phyloP scores from a whole-genome alignment of 2,329 filamentous ascomycete genomes.

The Parastagonospora nodorum region DNA sequence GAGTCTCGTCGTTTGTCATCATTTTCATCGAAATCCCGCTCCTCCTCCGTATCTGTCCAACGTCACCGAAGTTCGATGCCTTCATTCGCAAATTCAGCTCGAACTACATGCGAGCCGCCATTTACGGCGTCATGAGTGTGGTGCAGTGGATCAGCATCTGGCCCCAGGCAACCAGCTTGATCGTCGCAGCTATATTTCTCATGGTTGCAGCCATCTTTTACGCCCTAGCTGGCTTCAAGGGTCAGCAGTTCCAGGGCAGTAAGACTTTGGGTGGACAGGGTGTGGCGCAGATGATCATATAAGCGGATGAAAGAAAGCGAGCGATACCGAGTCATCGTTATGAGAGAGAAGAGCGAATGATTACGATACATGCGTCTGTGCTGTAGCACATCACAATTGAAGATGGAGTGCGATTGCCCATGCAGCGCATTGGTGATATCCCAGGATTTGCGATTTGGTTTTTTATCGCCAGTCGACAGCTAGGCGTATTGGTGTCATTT shows the following conservation, averaged over 20 bases:
- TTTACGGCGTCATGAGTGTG: constrained; percentile 80
- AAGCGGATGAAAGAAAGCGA: constrained; percentile 3
- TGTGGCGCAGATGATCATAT: constrained; percentile 96
- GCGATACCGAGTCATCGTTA: neutral
- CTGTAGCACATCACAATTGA: neutral
- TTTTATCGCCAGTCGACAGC: constrained; percentile 36
- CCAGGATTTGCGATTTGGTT: constrained; percentile 7
- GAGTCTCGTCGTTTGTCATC: constrained; percentile 55
- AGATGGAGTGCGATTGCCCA: neutral
- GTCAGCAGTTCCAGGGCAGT: constrained; percentile 86
- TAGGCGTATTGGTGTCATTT: constrained; percentile 33
- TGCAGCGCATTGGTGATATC: constrained; percentile 2
- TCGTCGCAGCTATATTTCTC: constrained; percentile 84
- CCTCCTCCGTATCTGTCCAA: constrained; percentile 96
- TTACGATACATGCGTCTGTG: neutral
- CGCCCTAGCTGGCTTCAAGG: constrained; percentile 75
- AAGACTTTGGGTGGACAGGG: constrained; percentile 95
- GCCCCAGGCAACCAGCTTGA: constrained; percentile 68
- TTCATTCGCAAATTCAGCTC: constrained; percentile 92
- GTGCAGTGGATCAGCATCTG: constrained; percentile 85
- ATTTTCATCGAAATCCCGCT: constrained; percentile 77
- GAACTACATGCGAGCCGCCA: constrained; percentile 92
- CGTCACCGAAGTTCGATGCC: constrained; percentile 83
- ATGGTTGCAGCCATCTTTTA: constrained; percentile 81
- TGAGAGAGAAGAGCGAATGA: constrained; percentile 4